phyloP scores from a whole-genome alignment of 1,284 basidiomycete species.

The Sanghuangporus weigelae region DNA sequence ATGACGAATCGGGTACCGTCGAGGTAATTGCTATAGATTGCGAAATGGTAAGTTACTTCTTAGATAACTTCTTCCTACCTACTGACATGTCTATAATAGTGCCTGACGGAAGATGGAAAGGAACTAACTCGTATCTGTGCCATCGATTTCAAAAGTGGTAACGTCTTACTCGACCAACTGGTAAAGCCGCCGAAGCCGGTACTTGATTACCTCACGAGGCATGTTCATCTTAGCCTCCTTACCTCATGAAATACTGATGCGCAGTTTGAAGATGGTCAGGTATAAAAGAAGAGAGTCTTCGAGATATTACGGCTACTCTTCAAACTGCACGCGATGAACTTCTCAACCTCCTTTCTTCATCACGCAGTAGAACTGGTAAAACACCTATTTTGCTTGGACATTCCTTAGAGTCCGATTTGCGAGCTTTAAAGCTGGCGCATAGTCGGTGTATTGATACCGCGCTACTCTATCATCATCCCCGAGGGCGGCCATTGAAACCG shows the following conservation, averaged over 20 bases:
- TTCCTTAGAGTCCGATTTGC: constrained; percentile 87
- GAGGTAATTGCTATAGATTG: constrained; percentile 77
- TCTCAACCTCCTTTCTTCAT: constrained; percentile 48
- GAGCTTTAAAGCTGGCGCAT: constrained; percentile 78
- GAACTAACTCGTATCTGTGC: constrained; percentile 82
- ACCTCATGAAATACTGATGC: background rate
- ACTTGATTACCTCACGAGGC: constrained; percentile 85
- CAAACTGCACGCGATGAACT: constrained; percentile 70
- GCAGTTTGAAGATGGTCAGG: constrained; percentile 72
- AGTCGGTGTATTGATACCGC: constrained; percentile 88
- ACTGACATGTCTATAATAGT: constrained; percentile 44
- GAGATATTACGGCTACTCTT: constrained; percentile 67
- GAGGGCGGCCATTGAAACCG: constrained; percentile 83
- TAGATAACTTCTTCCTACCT: background rate
- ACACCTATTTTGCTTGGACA: constrained; percentile 90
- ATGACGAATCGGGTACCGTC: constrained; percentile 31
- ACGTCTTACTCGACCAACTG: constrained; percentile 78
- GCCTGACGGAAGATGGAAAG: constrained; percentile 80
- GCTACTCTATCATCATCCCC: constrained; percentile 82
- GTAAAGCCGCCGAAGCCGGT: constrained; percentile 83
- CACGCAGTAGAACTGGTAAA: constrained; percentile 40
- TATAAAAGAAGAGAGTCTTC: constrained; percentile 73
- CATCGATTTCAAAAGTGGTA: constrained; percentile 67
- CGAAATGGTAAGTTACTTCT: constrained; percentile 70
- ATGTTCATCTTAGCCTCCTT: constrained; percentile 17